phyloP scores from a whole-genome alignment of 1,284 basidiomycete genomes.

The Bjerkandera adusta region DNA sequence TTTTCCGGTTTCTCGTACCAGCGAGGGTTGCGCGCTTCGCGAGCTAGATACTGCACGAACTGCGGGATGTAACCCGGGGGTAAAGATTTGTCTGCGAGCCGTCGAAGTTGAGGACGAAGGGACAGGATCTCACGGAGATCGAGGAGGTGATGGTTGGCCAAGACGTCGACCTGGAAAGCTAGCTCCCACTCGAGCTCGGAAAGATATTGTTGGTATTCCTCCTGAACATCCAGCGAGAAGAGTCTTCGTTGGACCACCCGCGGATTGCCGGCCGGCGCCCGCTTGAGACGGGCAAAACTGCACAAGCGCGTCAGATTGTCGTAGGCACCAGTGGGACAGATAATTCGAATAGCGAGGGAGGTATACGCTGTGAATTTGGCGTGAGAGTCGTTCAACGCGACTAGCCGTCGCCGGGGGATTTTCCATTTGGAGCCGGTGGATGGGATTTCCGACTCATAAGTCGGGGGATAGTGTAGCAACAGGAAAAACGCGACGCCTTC shows the following conservation, averaged over 20 bases:
- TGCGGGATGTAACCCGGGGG: neutral
- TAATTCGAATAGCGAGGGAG: conserved; percentile 46
- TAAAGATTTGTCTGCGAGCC: neutral
- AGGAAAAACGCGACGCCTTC: conserved; percentile 36
- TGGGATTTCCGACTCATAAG: conserved; percentile 34
- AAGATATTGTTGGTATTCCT: neutral
- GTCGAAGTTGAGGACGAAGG: conserved; percentile 26
- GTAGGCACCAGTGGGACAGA: conserved; percentile 42
- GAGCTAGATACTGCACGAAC: neutral
- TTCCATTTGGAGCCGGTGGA: neutral
- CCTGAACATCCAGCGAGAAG: neutral
- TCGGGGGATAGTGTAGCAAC: conserved; percentile 39
- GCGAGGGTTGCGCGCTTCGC: neutral
- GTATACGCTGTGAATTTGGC: conserved; percentile 39
- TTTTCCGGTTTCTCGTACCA: neutral
- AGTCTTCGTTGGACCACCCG: no score
- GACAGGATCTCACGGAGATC: conserved; percentile 42
- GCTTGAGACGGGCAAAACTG: conserved; percentile 35
- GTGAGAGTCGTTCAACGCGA: conserved; percentile 26
- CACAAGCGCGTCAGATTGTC: conserved; percentile 15
- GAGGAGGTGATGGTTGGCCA: conserved; percentile 36
- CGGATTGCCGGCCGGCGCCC: conserved; percentile 9
- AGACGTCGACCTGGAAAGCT: conserved; percentile 47
- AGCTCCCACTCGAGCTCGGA: conserved; percentile 37
- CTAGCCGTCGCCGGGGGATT: conserved; percentile 20